Evolutionary conservation across 2,329 filamentous ascomycete species (phyloP).

Genomic region (Fusarium annulatum): DNA sequence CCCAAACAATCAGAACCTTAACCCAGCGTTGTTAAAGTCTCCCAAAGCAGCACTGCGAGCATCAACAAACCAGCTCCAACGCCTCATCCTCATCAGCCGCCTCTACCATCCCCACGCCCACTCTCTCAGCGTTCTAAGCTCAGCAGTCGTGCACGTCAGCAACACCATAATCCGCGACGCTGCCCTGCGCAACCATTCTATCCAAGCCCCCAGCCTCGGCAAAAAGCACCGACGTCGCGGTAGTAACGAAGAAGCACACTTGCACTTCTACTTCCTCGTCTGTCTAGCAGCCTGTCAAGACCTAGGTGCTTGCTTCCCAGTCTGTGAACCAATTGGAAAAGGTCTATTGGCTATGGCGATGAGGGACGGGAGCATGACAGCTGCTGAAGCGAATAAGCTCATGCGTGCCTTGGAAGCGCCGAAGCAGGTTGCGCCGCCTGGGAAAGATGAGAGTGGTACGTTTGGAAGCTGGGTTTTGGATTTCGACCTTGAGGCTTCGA

Average conservation of each 20-base stretch:
- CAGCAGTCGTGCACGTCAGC: constrained; percentile 22
- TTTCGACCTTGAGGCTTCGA: constrained; percentile 9
- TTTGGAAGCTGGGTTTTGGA: constrained; percentile 14
- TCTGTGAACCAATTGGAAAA: constrained; percentile 3
- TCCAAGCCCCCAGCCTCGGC: neutral
- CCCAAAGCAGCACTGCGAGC: constrained; percentile 1
- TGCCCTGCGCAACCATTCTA: neutral
- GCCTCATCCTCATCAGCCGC: constrained; percentile 14
- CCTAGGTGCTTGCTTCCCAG: neutral
- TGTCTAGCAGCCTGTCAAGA: constrained; percentile 21
- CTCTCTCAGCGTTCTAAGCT: constrained; percentile 1
- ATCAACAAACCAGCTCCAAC: constrained; percentile 17
- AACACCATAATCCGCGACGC: constrained; percentile 23
- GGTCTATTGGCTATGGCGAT: constrained; percentile 8
- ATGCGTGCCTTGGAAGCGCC: constrained; percentile 1
- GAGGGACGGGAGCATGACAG: constrained; percentile 10
- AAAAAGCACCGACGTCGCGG: neutral
- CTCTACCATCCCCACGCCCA: constrained; percentile 13
- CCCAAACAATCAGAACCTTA: neutral
- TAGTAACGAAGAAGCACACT: neutral
- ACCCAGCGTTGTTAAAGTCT: neutral
- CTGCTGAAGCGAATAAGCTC: neutral
- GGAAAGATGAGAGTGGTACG: neutral
- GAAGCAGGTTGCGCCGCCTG: neutral
- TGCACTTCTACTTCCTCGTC: constrained; percentile 6